Evolutionary conservation across 345 rosid species (phyloP), one percentile per base, ranked within the genome.

Genomic region (Pistacia vera): DNA sequence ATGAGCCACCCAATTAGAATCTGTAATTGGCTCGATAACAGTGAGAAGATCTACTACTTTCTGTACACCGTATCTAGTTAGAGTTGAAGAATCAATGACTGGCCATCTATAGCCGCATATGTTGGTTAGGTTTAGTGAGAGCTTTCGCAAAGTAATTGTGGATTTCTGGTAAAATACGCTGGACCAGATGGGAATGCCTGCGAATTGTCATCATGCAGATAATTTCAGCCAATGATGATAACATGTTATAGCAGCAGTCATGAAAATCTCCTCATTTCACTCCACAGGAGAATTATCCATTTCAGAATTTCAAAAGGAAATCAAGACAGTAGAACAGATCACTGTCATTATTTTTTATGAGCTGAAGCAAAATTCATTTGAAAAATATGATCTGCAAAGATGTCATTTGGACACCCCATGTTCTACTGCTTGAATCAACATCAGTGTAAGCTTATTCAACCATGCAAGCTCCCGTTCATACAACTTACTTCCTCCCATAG

Each of bases 121-220:
- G 86, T 58, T 84, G 88, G 84, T 89, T 86, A 86, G 89, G 83
- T 83, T 86, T 92, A 69, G 90, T 79, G 72, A 91, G 90, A 72
- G 92, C 90, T 80, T 86, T 92, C 64, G 84, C 79, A 75, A 94
- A 94, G 82, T 92, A 92, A 84, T 82, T 85, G 68, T 86, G 90
- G 74, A 94, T 92, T 87, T 94, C 97, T 0, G 94, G 98, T 72
- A 90, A 68, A 56, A 90, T 92, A 2, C 89, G 80, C 81, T 90
- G 92, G 83, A 92, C 87, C 80, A 92, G 84, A 77, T 92, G 87
- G 65, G 84, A 81, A 66, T 87, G 93, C 89, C 93, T 90, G 92
- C 85, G 83, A 58, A 36, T 51, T 58, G 51, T 25, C 70, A 38
- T 20, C 36, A 36, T 35, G 28, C 2, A 74, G 16, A 44, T 6